Base-by-base conservation (phyloP, 768 basidiomycete genomes). In the Leucogyrophana mollusca region DNA sequence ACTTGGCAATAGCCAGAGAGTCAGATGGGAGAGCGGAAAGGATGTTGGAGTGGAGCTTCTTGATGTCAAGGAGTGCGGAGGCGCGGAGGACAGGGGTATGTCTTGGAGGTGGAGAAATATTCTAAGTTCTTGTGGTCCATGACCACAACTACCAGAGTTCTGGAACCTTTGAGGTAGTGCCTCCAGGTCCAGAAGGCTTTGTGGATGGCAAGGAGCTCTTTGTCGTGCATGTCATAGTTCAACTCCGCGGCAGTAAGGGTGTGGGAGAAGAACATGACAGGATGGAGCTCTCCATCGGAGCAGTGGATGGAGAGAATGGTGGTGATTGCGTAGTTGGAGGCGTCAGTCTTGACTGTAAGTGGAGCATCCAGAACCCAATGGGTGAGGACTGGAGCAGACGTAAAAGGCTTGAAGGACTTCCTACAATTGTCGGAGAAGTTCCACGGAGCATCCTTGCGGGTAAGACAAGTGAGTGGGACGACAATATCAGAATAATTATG, bases 171-270 rank as follows among this genome's bases (percentile, higher is more conserved):
- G 4, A 47, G 22, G 23, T 47, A 42, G 16, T 47, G 33, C 16
- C 20, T 16, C 46, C 46, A 47, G 6, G 6, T 13, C 6, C 7
- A 6, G 16, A 73, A 51, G 0, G 64, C 61, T 36, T 60, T 23
- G 11, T 77, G 59, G 34, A 78, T 73, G 0, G 76, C 72, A 7
- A 77, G 63, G 8, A 80, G 50, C 58, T 82, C 79, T 46, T 70
- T 67, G 52, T 82, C 65, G 30, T 72, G 59, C 25, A 70, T 64
- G 5, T 71, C 60, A 50, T 79, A 78, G 53, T 79, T 78, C 11
- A 56, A 45, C 54, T 79, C 69, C 0, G 67, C 59, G 0, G 47
- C 34, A 14, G 45, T 56, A 1, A 74, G 46, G n/a, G 14, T 56
- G 55, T 4, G 56, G 0, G 71, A 76, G 16, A 53, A 48, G 53